Evolutionary conservation across 2,329 filamentous ascomycete genomes (phyloP).

Genomic region (Colletotrichum cuscutae): DNA sequence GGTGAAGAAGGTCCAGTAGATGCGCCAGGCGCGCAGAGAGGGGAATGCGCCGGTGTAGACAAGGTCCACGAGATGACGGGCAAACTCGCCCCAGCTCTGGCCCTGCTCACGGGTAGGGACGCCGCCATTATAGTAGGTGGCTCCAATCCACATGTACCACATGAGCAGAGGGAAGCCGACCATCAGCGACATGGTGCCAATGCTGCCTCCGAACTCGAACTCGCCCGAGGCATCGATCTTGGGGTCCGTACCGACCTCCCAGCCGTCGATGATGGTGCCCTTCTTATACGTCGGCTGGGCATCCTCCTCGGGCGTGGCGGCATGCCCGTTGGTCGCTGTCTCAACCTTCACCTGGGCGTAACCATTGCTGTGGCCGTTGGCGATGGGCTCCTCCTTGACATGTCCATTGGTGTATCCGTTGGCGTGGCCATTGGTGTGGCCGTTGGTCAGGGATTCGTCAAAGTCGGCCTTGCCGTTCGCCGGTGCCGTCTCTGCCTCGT

Average conservation of each 20-base stretch:
- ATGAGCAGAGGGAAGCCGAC: constrained; percentile 86
- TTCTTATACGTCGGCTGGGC: constrained; percentile 31
- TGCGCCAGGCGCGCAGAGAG: constrained; percentile 82
- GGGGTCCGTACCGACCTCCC: constrained; percentile 68
- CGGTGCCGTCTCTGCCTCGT: constrained; percentile 45
- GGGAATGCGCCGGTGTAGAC: constrained; percentile 89
- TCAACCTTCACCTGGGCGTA: constrained; percentile 18
- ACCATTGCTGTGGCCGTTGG: constrained; percentile 36
- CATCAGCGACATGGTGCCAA: constrained; percentile 82
- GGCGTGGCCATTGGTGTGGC: constrained; percentile 41
- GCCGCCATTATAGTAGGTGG: constrained; percentile 84
- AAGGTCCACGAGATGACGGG: constrained; percentile 71
- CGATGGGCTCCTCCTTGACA: constrained; percentile 40
- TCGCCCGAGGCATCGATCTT: constrained; percentile 72
- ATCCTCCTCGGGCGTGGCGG: constrained; percentile 26
- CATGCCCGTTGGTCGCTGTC: constrained; percentile 29
- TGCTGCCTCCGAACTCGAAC: constrained; percentile 84
- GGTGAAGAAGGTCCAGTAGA: constrained; percentile 95
- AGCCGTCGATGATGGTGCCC: constrained; percentile 61
- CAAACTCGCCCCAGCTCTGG: constrained; percentile 74
- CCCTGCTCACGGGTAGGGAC: constrained; percentile 72
- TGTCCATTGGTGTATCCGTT: constrained; percentile 38
- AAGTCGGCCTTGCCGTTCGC: constrained; percentile 39
- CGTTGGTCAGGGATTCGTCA: constrained; percentile 24
- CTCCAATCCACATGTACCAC: constrained; percentile 97